These are phyloP conservation scores for Penicillium vulpinum DNA, from an alignment of 2,329 filamentous ascomycete genomes.

Conservation along the genomic window DNA sequence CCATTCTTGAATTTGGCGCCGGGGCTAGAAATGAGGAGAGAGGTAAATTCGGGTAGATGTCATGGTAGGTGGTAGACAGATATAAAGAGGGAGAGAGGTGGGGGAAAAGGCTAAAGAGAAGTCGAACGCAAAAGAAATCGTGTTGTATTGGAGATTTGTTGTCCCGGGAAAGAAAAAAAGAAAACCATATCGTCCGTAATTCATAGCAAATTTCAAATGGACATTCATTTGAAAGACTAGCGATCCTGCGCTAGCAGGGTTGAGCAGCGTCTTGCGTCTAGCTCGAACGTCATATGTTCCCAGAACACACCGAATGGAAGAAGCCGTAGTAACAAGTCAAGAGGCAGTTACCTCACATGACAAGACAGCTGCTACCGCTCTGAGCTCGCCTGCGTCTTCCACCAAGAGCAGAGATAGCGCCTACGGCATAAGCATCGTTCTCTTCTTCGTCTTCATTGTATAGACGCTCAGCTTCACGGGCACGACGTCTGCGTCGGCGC, in stretches of 20 bases:
- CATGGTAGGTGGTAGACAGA: neutral
- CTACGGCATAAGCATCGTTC: slow-evolving; percentile 42
- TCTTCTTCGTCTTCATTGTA: slow-evolving; percentile 80
- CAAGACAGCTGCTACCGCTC: slow-evolving; percentile 60
- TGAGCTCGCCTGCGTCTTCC: slow-evolving; percentile 62
- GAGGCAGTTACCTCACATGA: slow-evolving; percentile 59
- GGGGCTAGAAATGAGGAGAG: neutral
- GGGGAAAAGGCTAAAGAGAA: slow-evolving; percentile 3
- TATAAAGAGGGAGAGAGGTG: neutral
- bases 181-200: slow-evolving; percentile 4
- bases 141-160: neutral
- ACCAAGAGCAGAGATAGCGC: slow-evolving; percentile 40
- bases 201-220: neutral
- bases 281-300: neutral
- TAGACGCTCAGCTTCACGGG: slow-evolving; percentile 75
- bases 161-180: neutral
- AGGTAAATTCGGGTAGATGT: neutral
- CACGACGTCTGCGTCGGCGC: slow-evolving; percentile 71
- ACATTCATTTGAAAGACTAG: neutral
- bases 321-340: neutral
- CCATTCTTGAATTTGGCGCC: neutral
- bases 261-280: neutral
- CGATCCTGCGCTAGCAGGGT: slow-evolving; percentile 20
- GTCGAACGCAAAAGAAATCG: neutral
- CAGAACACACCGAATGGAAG: neutral